Evolutionary conservation across 495 filamentous ascomycete genomes (phyloP).

Genomic region (Aspergillus panamensis): DNA sequence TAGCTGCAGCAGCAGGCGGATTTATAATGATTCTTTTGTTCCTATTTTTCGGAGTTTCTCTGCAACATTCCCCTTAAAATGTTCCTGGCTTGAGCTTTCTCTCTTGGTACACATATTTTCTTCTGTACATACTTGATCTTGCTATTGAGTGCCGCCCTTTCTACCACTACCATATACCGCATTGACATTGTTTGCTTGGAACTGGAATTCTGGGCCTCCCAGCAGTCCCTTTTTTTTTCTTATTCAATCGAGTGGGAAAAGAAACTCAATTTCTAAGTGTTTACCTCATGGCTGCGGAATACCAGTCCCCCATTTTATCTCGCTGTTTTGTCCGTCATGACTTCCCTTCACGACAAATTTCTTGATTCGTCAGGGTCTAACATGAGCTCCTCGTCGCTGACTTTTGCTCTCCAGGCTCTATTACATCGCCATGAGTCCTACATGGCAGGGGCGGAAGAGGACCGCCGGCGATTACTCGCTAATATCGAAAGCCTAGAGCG

Average conservation of each 20-base stretch:
- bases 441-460: conserved; percentile 82
- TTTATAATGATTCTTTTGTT: background rate
- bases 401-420: conserved; percentile 77
- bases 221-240: conserved; percentile 1
- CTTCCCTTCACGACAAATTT: conserved; percentile 23
- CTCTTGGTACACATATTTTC: conserved; percentile 8
- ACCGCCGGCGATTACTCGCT: conserved; percentile 63
- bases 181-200: conserved; percentile 13
- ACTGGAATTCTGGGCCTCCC: conserved; percentile 9
- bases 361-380: conserved; percentile 18
- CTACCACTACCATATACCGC: conserved; percentile 1
- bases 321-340: conserved; percentile 42
- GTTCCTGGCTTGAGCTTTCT: background rate
- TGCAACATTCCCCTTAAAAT: conserved; percentile 8
- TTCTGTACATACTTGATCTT: conserved; percentile 10
- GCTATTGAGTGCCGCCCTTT: background rate
- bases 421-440: conserved; percentile 89
- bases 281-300: conserved; percentile 18
- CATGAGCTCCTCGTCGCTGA: conserved; percentile 53
- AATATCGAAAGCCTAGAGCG: conserved; percentile 73
- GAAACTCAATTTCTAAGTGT: background rate
- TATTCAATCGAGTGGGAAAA: background rate
- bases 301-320: conserved; percentile 30
- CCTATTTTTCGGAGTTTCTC: conserved; percentile 7
- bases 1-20: background rate